Evolutionary conservation across 208 protist species (phyloP), one percentile per base, ranked within the genome.

Genomic region (Zelonia costaricensis): DNA sequence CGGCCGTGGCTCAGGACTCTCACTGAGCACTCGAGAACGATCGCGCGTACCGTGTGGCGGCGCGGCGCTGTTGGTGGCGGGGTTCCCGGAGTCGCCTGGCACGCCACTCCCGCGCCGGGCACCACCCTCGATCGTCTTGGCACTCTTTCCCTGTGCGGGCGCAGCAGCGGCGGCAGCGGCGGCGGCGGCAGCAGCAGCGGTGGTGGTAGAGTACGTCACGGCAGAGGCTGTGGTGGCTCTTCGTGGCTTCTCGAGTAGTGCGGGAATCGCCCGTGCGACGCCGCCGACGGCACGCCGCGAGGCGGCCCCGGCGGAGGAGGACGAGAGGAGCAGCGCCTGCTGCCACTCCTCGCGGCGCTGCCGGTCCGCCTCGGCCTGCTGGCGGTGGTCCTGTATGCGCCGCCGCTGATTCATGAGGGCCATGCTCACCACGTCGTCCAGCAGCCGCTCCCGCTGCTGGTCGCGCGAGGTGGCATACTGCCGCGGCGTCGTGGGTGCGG

Each of bases 381-480:
- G 36, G n/a, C 39, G 49, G 22, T 59, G 44, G 9, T 30, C 33
- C 42, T 72, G 49, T 7, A 40, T 51, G 18, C 65, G 57, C 16
- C 57, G 56, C 23, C 57, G 18, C 40, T 65, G 65, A 39, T 58
- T 72, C 35, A 65, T 18, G n/a, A 72, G 35, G 12, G 48, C 65
- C 40, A 61, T 59, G 36, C 46, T 64, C 44, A 72, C 65, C 35
- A 72, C 56, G 20, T 60, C 57, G 18, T 72, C 58, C 31, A 72
- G 45, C n/a, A 72, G 57, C n/a, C 65, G 56, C 57, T 72, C 65
- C 13, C 65, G 65, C 20, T 48, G 23, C 30, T 61, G 65, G 6
- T 72, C 65, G 20, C 43, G 40, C n/a, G 49, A 47, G 13, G 56
- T 36, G 7, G 40, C 28, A 1, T 38, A 15, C 20, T 23, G 25